phyloP scores from a whole-genome alignment of 129 eudicot species.

The Logfia minima region DNA sequence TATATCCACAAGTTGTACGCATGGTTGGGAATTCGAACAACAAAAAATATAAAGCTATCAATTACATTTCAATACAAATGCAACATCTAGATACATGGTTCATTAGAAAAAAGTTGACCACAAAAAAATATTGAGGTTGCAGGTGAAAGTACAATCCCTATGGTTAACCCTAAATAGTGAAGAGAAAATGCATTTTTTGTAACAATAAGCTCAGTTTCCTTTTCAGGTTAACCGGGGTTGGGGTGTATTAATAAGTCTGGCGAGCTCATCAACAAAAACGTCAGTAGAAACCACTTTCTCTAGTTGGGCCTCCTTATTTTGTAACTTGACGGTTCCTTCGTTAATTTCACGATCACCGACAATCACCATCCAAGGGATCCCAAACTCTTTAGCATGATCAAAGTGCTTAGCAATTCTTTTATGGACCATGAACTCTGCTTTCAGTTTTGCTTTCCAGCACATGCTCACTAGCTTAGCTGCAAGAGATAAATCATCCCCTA shows the following conservation, averaged over 20 bases:
- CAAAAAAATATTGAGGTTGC: not conserved
- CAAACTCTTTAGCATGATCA: conserved; percentile 55
- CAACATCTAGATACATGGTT: not conserved
- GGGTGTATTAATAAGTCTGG: conserved; percentile 30
- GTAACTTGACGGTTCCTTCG: conserved; percentile 52
- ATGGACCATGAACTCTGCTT: conserved; percentile 58
- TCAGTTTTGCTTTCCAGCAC: conserved; percentile 66
- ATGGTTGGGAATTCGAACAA: not conserved
- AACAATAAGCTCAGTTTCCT: not conserved
- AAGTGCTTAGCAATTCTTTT: conserved; percentile 71
- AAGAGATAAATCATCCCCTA: conserved; percentile 57
- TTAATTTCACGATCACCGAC: conserved; percentile 62
- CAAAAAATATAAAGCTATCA: conserved; percentile 33
- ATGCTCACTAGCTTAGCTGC: conserved; percentile 62
- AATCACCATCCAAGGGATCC: conserved; percentile 76
- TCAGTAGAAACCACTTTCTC: conserved; percentile 50
- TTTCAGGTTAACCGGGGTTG: not conserved
- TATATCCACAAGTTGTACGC: too few species aligned
- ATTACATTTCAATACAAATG: not conserved
- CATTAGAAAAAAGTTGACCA: not conserved
- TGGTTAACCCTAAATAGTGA: not conserved
- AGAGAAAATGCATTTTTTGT: not conserved
- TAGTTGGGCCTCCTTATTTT: conserved; percentile 43
- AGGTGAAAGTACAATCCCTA: not conserved
- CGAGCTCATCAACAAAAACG: conserved; percentile 58